phyloP scores from a whole-genome alignment of 257 asterid genomes.

The Nicotiana paniculata region DNA sequence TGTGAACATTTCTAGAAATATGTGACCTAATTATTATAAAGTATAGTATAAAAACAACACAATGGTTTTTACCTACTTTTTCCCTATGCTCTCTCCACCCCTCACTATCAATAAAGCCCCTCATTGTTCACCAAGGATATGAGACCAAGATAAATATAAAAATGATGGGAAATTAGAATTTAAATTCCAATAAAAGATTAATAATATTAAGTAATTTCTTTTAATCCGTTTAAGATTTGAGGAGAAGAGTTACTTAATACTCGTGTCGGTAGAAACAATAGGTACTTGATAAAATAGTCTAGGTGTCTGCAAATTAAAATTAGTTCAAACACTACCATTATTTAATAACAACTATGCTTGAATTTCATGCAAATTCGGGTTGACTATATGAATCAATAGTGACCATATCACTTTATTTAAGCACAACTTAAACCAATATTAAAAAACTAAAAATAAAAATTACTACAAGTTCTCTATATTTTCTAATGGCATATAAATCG shows the following conservation, averaged over 20 bases:
- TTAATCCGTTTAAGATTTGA: background rate
- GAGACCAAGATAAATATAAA: background rate
- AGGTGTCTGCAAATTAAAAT: background rate
- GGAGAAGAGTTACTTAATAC: background rate
- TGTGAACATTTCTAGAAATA: slow-evolving; percentile 28
- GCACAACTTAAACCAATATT: background rate
- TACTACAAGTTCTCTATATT: background rate
- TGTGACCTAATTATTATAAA: slow-evolving; percentile 11
- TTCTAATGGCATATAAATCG: background rate
- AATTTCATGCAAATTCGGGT: background rate
- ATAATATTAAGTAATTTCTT: background rate
- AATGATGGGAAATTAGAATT: background rate
- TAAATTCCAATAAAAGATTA: background rate
- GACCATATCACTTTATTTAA: background rate
- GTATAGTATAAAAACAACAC: background rate
- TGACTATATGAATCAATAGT: too few relatives aligned
- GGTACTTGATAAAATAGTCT: too few relatives aligned
- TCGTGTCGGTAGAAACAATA: accelerated
- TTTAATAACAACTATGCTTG: background rate
- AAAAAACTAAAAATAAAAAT: background rate
- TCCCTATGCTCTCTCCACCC: slow-evolving; percentile 6
- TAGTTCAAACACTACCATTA: background rate
- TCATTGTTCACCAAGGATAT: background rate
- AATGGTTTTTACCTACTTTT: slow-evolving; percentile 22
- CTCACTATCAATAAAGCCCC: background rate